Base-by-base conservation (phyloP, 2,329 filamentous ascomycete species). In the Aspergillus sp. region DNA sequence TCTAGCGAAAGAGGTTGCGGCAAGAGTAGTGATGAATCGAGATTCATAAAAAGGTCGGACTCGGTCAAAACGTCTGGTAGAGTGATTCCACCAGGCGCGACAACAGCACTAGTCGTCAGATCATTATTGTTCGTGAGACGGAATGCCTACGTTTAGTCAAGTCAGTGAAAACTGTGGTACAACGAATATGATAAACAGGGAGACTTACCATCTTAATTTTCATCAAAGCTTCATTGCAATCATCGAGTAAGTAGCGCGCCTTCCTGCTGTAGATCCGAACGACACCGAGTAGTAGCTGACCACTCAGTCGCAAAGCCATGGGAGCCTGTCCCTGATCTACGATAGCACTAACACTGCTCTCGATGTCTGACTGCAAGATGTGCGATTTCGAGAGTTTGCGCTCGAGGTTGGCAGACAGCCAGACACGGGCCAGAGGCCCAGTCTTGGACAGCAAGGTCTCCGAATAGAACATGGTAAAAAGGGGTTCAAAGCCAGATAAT, bases 191-290 rank as follows among this genome's bases (percentile, higher is more conserved):
- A 36, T 43, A 17, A 17, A 18, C 12, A 8, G 5, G 15, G 13
- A 13, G 24, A 55, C 82, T 41, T 78, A 97, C 93, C 92, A 98
- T 96, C 74, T 98, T 97, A 69, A 99, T 97, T 80, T 97, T 98
- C 82, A 96, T 88, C 64, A 99, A 81, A 39, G 93, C 93, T 77
- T 99, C 95, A 69, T 96, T 97, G 78, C 95, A 99, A 73, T 99
- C 95, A 70, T 99, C 95, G 48, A 98, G 81, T 50, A 99, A 81
- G 76, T 99, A 99, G 68, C 93, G 89, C 70, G 95, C 93, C 79
- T 99, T 99, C 71, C 95, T 85, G 76, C 93, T 96, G 77, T 99
- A 99, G 71, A 99, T 99, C 71, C 93, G 87, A 66, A 97, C 95
- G 24, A 99, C 95, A 78, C 95, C 95, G 55, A 99, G 84, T 70